These are phyloP conservation scores for Solanum chilense DNA, from an alignment of 257 asterid genomes.

Conservation along the genomic window DNA sequence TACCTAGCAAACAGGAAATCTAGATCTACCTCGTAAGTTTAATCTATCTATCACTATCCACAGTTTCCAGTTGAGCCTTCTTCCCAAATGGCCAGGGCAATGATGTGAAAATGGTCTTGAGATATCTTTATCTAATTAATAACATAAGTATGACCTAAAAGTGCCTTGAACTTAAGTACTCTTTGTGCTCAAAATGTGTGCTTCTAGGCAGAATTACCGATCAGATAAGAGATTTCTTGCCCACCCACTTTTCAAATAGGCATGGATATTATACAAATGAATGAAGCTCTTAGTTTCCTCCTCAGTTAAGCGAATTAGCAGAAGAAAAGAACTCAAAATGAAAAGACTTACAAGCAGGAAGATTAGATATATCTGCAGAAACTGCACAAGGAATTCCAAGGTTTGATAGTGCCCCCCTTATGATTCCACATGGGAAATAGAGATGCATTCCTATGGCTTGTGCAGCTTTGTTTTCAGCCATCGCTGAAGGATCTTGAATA, in stretches of 20 bases:
- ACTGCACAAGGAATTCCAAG: constrained; percentile 99
- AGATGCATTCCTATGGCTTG: constrained; percentile 94
- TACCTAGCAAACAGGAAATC: not conserved
- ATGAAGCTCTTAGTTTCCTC: not conserved
- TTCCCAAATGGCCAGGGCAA: not conserved
- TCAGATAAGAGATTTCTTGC: not conserved
- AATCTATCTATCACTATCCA: not conserved
- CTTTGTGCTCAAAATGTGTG: not conserved
- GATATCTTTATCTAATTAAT: not conserved
- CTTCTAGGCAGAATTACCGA: not conserved
- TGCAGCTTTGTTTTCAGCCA: constrained; percentile 80
- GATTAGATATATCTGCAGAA: constrained; percentile 91
- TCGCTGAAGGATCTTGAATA: constrained; percentile 86
- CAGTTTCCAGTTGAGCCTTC: not conserved
- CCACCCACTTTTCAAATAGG: not conserved
- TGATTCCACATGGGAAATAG: constrained; percentile 94
- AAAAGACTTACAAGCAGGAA: constrained; percentile 83
- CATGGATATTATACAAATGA: not conserved
- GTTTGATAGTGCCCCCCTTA: constrained; percentile 95
- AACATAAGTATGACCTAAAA: not conserved
- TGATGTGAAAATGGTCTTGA: not conserved
- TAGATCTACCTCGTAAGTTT: not conserved
- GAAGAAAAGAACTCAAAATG: not conserved
- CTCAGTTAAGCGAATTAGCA: not conserved
- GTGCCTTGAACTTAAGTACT: not conserved